Evolutionary conservation across 176 grass and related monocot genomes (phyloP), one percentile per base, ranked within the genome.

Genomic region (Phoenix dactylifera): DNA sequence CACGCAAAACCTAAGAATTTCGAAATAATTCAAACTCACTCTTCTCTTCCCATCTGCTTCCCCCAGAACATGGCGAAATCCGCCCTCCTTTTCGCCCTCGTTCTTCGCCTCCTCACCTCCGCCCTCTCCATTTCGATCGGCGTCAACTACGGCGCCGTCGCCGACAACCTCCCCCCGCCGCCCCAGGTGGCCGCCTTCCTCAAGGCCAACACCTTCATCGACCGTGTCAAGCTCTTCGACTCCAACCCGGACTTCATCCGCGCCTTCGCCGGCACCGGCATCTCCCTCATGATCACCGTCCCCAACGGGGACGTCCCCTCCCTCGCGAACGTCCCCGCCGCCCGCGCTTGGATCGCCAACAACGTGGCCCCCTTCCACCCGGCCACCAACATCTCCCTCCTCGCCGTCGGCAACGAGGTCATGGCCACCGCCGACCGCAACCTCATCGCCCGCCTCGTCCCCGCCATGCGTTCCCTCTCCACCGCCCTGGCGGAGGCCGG

Each of bases 201-300:
- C 23, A 52, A 77, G 2, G 77, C 77, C 30, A 55, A 55, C 72
- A 95, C 91, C 19, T 54, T 24, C 72, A 79, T 95, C 52, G 72
- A 95, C 83, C 86, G 83, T 6, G 83, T 90, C 53, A 95, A 95
- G 86, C 72, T 95, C 3, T 95, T 95, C 65, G 91, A 95, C 64
- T 60, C 74, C 4, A 90, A 80, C 64, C 64, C 83, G 9, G 86
- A 95, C 50, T 72, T 90, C 20, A 66, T 95, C 10, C 77, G 71
- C 20, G 91, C 83, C 12, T 96, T 96, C 54, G 77, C 86, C 7
- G 78, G 75, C 80, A 96, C 83, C 12, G 80, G 77, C 20, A 79
- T 90, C 77, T 30, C 77, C 17, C 55, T 96, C 3, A 71, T 74
- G 28, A 88, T 96, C 49, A 89, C 86, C 15, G 81, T 87, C 4